These are phyloP conservation scores for Rhexocercosporidium sp. DNA, from an alignment of 2,329 filamentous ascomycete genomes.

Conservation along the genomic window DNA sequence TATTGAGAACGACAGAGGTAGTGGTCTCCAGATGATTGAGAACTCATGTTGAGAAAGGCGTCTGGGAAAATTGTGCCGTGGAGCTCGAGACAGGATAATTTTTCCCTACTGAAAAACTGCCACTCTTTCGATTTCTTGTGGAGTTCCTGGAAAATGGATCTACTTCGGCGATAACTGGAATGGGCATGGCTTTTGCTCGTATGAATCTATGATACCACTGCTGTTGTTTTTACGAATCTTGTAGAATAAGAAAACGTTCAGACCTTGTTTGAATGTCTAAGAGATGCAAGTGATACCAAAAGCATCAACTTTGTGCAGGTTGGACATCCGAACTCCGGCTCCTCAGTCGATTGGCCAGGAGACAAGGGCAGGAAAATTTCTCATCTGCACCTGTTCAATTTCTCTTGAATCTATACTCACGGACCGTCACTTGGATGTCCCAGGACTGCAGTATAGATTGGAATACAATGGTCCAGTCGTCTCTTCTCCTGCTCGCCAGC, in stretches of 20 bases:
- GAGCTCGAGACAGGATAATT: background rate
- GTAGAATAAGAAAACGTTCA: background rate
- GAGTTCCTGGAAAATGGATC: background rate
- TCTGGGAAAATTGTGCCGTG: background rate
- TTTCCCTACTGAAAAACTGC: background rate
- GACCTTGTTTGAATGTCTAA: background rate
- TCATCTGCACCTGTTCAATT: background rate
- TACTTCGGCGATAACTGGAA: background rate
- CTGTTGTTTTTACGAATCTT: background rate
- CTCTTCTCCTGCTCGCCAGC: background rate
- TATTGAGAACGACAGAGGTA: slow-evolving; percentile 32
- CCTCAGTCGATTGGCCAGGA: background rate
- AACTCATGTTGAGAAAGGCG: background rate
- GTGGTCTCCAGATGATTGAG: slow-evolving; percentile 21
- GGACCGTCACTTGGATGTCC: slow-evolving; percentile 1
- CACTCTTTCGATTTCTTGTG: background rate
- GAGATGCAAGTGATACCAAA: background rate
- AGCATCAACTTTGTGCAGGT: background rate
- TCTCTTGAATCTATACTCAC: background rate
- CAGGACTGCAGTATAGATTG: background rate
- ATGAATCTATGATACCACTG: slow-evolving; percentile 7
- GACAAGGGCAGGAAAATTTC: background rate
- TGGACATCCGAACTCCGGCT: background rate
- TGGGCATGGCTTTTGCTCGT: background rate
- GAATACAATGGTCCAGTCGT: background rate